phyloP scores from a whole-genome alignment of 2,329 filamentous ascomycete species.

The Colletotrichum aenigma region DNA sequence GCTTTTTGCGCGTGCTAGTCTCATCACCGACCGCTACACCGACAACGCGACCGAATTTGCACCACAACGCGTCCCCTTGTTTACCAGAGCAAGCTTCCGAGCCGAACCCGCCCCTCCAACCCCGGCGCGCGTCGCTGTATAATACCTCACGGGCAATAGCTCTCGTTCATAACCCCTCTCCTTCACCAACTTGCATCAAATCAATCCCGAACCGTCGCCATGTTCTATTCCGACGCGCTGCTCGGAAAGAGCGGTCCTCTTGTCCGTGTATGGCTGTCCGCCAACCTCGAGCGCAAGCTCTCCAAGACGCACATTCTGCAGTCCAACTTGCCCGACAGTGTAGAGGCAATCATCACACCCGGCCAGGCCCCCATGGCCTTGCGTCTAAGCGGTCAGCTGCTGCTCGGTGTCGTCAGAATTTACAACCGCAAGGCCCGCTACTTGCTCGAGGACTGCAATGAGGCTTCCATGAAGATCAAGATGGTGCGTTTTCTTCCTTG shows the following conservation, averaged over 20 bases:
- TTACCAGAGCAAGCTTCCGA: slow-evolving; percentile 21
- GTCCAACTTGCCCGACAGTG: slow-evolving; percentile 92
- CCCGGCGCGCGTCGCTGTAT: slow-evolving; percentile 18
- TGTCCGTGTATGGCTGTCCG: slow-evolving; percentile 96
- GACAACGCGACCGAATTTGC: slow-evolving; percentile 19
- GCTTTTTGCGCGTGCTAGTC: slow-evolving; percentile 13
- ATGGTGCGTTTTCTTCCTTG: slow-evolving; percentile 67
- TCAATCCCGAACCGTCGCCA: slow-evolving; percentile 45
- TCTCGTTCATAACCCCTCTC: not conserved
- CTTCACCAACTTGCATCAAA: not conserved
- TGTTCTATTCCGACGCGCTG: slow-evolving; percentile 98
- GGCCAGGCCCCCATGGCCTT: slow-evolving; percentile 94
- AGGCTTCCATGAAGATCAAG: slow-evolving; percentile 97
- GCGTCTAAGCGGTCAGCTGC: slow-evolving; percentile 88
- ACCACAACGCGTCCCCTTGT: slow-evolving; percentile 27
- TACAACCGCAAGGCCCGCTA: slow-evolving; percentile 98
- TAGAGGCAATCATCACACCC: slow-evolving; percentile 92
- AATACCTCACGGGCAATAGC: slow-evolving; percentile 4
- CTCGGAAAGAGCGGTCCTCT: slow-evolving; percentile 96
- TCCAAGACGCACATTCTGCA: slow-evolving; percentile 96
- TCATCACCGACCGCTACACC: slow-evolving; percentile 1
- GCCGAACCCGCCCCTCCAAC: slow-evolving; percentile 6
- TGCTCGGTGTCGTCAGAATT: slow-evolving; percentile 95
- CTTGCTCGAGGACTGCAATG: slow-evolving; percentile 94
- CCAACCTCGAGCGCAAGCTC: slow-evolving; percentile 97